Evolutionary conservation across 176 grass and related monocot species (phyloP), one percentile per base, ranked within the genome.

Genomic region (Aegilops umbellulata): DNA sequence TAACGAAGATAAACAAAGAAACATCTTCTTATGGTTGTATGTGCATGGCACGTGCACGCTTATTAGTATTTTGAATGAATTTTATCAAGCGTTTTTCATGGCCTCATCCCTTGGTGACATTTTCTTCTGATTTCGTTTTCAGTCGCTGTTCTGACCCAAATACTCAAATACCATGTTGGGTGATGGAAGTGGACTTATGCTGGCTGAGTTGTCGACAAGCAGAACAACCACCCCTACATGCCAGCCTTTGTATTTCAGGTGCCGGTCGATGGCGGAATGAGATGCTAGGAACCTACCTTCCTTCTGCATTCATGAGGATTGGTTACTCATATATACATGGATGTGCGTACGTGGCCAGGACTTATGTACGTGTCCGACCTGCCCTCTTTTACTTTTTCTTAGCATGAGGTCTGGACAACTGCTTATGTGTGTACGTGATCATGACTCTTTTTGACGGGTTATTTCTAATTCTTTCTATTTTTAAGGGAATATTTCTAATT

Each of bases 31-130:
- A n/a, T n/a, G n/a, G n/a, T n/a, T n/a, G n/a, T n/a, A n/a, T n/a
- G n/a, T n/a, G n/a, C n/a, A n/a, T n/a, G n/a, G n/a, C n/a, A n/a
- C n/a, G n/a, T n/a, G n/a, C n/a, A n/a, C n/a, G n/a, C n/a, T n/a
- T n/a, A n/a, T n/a, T n/a, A n/a, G n/a, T n/a, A 63, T 74, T 63
- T 64, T 51, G 23, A 41, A 74, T 72, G 34, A 80, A 77, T 75
- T 16, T 67, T 13, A 16, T 22, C 42, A 83, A 71, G 7, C 4
- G 20, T 66, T 79, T 72, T 49, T 22, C 51, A 60, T 65, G 13
- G 3, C 71, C 13, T 71, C 22, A 35, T 65, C n/a, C 73, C 22
- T 62, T 16, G 2, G n/a, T 78, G 39, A 55, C 9, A 58, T 60
- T 61, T 69, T 29, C 29, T 77, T 87, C 22, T 71, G 20, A 25